A percentile compares a stretch with the other conserved stretches of the same genome.
phyloP scores from a whole-genome alignment of 257 asterid genomes.

The Gynochthodes officinalis region DNA sequence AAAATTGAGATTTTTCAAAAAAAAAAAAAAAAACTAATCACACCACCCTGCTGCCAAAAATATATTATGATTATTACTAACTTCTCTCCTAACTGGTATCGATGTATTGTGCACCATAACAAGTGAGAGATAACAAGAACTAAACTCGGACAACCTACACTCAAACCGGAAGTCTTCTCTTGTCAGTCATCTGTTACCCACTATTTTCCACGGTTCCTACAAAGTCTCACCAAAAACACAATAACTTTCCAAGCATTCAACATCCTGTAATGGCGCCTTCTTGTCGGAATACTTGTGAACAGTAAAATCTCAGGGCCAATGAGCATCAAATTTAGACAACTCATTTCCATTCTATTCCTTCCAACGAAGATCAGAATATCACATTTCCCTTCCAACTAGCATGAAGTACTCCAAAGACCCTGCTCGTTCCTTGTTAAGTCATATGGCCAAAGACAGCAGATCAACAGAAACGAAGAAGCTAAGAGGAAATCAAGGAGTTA shows the following conservation, averaged over 20 bases:
- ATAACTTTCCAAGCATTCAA: not conserved
- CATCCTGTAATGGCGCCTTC: not conserved
- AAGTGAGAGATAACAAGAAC: not conserved
- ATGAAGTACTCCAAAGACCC: not conserved
- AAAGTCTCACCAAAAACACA: not conserved
- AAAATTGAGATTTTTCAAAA: too few relatives aligned
- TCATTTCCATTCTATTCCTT: not conserved
- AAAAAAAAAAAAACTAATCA: too few relatives aligned
- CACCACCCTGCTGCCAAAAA: too few relatives aligned
- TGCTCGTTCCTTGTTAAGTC: not conserved
- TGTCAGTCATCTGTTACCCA: not conserved
- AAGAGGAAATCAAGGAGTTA: not conserved
- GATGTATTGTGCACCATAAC: not conserved
- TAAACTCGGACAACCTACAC: too few relatives aligned
- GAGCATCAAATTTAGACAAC: not conserved
- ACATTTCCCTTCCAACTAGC: not conserved
- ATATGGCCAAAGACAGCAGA: not conserved
- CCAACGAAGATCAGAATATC: not conserved
- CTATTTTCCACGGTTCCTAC: not conserved
- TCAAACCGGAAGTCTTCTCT: not conserved
- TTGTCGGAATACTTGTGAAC: not conserved
- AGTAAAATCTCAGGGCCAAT: not conserved
- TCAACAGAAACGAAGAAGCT: not conserved
- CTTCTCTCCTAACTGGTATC: not conserved
- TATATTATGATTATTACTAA: too few relatives aligned